These are phyloP conservation scores for Thermochaetoides dissita DNA, from an alignment of 2,329 filamentous ascomycete species.

Conservation along the genomic window DNA sequence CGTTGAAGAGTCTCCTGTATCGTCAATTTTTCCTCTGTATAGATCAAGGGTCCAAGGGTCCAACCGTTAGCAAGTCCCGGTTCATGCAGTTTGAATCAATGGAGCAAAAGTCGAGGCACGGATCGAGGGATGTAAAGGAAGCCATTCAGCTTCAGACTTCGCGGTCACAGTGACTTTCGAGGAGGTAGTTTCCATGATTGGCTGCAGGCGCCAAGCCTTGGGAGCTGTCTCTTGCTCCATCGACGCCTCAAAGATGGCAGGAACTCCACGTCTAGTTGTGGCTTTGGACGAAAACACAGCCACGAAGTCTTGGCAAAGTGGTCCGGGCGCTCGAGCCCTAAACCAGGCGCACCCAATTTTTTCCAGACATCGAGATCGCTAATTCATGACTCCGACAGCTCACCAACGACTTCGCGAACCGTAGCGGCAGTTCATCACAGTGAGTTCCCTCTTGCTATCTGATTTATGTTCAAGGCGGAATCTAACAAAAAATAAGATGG, in stretches of 20 bases:
- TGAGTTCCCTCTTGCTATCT: conserved; percentile 24
- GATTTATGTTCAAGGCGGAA: not conserved
- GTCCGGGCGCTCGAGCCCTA: conserved; percentile 16
- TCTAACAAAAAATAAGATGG: conserved; percentile 34
- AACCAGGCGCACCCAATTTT: conserved; percentile 17
- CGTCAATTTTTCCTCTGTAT: too few relatives aligned
- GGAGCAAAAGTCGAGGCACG: too few relatives aligned
- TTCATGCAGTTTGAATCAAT: too few relatives aligned
- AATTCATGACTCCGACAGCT: conserved; percentile 22
- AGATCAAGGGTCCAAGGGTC: too few relatives aligned
- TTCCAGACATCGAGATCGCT: conserved; percentile 14
- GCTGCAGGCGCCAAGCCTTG: not conserved
- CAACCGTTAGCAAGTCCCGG: too few relatives aligned
- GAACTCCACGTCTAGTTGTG: conserved; percentile 4
- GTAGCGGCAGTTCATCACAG: conserved; percentile 31
- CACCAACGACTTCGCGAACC: conserved; percentile 25
- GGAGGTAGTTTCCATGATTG: too few relatives aligned
- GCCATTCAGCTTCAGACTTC: too few relatives aligned
- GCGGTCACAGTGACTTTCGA: too few relatives aligned
- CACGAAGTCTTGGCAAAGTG: conserved; percentile 10
- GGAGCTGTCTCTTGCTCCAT: not conserved
- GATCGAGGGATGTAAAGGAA: too few relatives aligned
- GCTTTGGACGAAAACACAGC: conserved; percentile 6
- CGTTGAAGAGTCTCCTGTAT: too few relatives aligned
- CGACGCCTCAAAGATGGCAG: not conserved